Base-by-base conservation (phyloP, 176 grass and related monocot species). In the Saccharum spontaneum region DNA sequence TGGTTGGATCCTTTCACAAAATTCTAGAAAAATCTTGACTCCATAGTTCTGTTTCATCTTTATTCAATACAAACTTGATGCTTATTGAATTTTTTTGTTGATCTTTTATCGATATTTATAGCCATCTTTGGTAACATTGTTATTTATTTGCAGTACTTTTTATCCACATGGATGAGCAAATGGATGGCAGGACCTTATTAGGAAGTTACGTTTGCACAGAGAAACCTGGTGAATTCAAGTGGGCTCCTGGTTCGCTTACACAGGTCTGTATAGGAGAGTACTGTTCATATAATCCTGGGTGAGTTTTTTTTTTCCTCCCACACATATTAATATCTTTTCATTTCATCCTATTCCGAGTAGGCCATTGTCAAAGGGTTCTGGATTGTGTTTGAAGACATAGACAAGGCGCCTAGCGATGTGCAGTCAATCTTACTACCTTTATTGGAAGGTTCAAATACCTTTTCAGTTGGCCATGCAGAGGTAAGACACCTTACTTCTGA, bases 381-480 rank as follows among this genome's bases (percentile, higher is more conserved):
- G 95, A 90, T 98, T 81, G 91, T 93, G 80, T 93, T 98, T 87
- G 89, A 98, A 90, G 93, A 98, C 85, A 93, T 98, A 54, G 93
- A 98, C 89, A 98, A 95, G 87, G 91, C 95, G 71, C 93, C 95
- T 74, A 95, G 68, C 87, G 93, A 98, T 79, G 86, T 98, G 63
- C 93, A 93, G 44, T 93, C 95, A 88, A 86, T 94, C 30, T 84
- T 98, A 82, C 67, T 98, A 71, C 95, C 95, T 37, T 85, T 98
- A 64, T 85, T 98, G 86, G 93, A 98, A 89, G 93, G 95, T 80
- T 89, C 91, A 77, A 90, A 63, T 82, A 87, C 80, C 37, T 98
- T 98, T 77, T 78, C 89, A 70, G 93, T 94, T 45, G 91, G 93
- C 71, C 93, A 92, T 71, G 91, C 93, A 76, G 91, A 98, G 91